phyloP scores from a whole-genome alignment of 345 rosid genomes.

The Murraya paniculata region DNA sequence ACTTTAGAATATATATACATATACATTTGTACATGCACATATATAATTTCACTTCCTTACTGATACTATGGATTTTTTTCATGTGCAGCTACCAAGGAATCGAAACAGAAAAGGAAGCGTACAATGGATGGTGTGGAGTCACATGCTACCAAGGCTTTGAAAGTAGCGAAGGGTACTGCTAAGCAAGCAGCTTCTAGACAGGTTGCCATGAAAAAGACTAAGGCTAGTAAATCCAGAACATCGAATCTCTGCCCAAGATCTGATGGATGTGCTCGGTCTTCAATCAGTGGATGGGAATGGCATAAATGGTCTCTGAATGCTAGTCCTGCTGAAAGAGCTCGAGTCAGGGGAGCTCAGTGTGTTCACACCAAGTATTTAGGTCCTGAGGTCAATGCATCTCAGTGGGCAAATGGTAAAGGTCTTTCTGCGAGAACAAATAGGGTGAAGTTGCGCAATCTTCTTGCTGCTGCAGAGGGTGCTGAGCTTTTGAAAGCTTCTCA shows the following conservation, averaged over 20 bases:
- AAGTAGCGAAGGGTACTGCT: constrained; percentile 28
- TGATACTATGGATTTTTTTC: constrained; percentile 6
- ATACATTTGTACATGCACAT: not conserved
- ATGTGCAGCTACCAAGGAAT: constrained; percentile 39
- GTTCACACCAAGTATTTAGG: constrained; percentile 38
- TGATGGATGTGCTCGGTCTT: constrained; percentile 88
- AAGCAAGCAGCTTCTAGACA: constrained; percentile 35
- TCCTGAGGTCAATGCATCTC: constrained; percentile 48
- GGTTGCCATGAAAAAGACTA: constrained; percentile 25
- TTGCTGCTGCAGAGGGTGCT: constrained; percentile 97
- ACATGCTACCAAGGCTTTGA: constrained; percentile 38
- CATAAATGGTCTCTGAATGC: constrained; percentile 86
- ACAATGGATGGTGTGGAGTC: constrained; percentile 25
- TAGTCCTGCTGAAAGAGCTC: constrained; percentile 73
- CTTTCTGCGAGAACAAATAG: constrained; percentile 97
- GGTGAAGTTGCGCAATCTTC: constrained; percentile 92
- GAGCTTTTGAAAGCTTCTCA: constrained; percentile 92
- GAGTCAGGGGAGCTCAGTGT: constrained; percentile 57
- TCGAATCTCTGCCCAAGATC: constrained; percentile 57
- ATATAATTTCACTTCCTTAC: not conserved
- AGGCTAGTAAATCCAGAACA: constrained; percentile 35
- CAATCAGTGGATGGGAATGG: constrained; percentile 95
- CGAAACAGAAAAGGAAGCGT: constrained; percentile 52
- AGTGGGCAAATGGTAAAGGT: constrained; percentile 47
- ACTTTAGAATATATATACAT: not conserved